Percentiles rank a stretch among this genome's conserved stretches.
Conservation (phyloP, 2,329 filamentous ascomycete species). For the Clarireedia hainanense region DNA sequence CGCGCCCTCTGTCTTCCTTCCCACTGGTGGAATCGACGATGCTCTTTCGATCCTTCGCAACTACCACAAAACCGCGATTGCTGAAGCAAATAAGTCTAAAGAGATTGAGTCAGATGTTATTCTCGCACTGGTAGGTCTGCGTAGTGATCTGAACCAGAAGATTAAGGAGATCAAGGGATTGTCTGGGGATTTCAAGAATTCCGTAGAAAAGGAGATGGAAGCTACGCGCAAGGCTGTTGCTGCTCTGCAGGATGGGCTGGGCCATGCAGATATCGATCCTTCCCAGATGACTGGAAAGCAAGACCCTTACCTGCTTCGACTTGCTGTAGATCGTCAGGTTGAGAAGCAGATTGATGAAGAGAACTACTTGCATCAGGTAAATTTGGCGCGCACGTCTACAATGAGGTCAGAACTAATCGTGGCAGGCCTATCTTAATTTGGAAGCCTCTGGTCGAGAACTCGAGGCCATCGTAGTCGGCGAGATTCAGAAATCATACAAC, state of each 20-base stretch:
- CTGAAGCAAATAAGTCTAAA: conserved; percentile 78
- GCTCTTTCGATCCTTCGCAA: conserved; percentile 71
- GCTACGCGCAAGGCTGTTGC: conserved; percentile 70
- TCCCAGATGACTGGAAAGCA: conserved; percentile 72
- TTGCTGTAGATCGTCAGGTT: conserved; percentile 82
- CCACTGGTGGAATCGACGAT: conserved; percentile 78
- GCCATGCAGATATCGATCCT: conserved; percentile 71
- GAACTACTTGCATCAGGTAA: conserved; percentile 87
- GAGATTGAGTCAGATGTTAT: conserved; percentile 93
- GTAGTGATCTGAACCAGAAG: conserved; percentile 87
- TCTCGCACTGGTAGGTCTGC: conserved; percentile 72
- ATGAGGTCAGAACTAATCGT: conserved; percentile 19
- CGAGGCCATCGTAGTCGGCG: conserved; percentile 91
- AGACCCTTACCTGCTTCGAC: conserved; percentile 81
- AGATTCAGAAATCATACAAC: conserved; percentile 97
- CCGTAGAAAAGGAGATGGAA: conserved; percentile 92
- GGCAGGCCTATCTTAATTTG: conserved; percentile 82
- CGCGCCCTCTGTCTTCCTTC: conserved; percentile 67
- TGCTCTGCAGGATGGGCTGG: conserved; percentile 72
- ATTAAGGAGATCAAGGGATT: conserved; percentile 97
- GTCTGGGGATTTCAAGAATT: conserved; percentile 93
- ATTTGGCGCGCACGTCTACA: conserved; percentile 23
- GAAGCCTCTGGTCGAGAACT: conserved; percentile 91
- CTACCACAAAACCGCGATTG: conserved; percentile 73
- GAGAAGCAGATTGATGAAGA: conserved; percentile 94